Percentiles rank a stretch among this genome's conserved stretches.
Conservation (phyloP, 306 rosid species). For the Glycyrrhiza uralensis region DNA sequence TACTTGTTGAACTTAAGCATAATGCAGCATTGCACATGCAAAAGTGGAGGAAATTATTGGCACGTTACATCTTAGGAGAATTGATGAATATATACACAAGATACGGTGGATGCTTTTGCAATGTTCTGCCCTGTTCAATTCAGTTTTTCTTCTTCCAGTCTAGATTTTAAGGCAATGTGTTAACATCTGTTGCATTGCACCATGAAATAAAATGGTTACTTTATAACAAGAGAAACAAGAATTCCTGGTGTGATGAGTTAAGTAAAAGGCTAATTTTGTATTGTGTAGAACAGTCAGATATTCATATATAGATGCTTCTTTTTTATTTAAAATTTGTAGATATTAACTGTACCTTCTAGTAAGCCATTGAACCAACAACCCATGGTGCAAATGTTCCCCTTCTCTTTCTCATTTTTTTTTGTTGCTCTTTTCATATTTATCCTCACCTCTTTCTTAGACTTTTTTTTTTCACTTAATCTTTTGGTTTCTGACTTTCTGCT, state of each 20-base stretch:
- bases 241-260: neutral
- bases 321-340: neutral
- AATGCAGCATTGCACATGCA: constrained; percentile 1
- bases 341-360: no score
- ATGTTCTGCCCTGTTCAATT: neutral
- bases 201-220: neutral
- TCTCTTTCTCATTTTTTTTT: no score
- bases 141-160: neutral
- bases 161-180: neutral
- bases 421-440: no score
- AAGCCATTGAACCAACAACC: no score
- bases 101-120: neutral
- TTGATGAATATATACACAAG: neutral
- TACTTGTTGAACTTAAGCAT: constrained; percentile 7
- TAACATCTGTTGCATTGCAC: neutral
- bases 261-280: neutral
- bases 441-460: no score
- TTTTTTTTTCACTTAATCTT: no score
- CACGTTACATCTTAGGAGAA: neutral
- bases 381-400: no score
- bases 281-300: neutral
- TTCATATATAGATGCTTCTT: neutral
- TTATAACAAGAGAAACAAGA: neutral
- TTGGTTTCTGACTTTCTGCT: no score
- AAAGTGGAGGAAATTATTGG: constrained; percentile 9